These are phyloP conservation scores for Schizosaccharomyces cryophilus DNA, from an alignment of 805 yeast species.

Conservation along the genomic window DNA sequence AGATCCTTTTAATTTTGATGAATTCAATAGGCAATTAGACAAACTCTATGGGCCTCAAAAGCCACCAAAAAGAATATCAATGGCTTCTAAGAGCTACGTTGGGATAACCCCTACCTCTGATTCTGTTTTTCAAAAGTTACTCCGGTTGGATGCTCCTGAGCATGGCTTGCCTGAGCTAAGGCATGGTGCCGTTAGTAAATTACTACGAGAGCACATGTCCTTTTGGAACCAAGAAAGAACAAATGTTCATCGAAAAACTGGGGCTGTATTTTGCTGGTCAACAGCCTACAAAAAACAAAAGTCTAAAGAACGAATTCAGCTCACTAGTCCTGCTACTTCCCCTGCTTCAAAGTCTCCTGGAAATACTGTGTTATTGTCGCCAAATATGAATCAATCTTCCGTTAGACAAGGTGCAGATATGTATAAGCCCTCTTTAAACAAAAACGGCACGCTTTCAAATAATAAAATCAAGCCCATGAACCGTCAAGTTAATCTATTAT, in stretches of 20 bases:
- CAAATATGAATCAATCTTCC: no score
- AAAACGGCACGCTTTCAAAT: no score
- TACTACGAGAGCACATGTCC: neutral
- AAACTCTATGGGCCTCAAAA: neutral
- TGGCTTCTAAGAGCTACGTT: neutral
- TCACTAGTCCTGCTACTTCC: neutral
- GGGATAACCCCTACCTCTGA: neutral
- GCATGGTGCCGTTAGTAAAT: neutral
- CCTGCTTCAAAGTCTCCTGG: no score
- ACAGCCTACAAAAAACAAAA: neutral
- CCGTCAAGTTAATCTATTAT: no score
- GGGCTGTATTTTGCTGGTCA: neutral
- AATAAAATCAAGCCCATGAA: no score
- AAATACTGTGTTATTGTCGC: no score
- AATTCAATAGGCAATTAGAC: neutral
- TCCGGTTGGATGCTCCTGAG: neutral
- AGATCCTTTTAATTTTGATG: neutral
- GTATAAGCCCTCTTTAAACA: no score
- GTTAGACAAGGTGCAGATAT: no score
- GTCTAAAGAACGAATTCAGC: neutral
- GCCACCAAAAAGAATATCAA: neutral
- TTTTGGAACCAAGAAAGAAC: neutral
- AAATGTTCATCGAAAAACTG: neutral
- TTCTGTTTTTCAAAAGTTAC: neutral
- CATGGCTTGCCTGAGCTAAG: neutral